phyloP scores from a whole-genome alignment of 768 basidiomycete genomes.

The Myochromella boudieri region DNA sequence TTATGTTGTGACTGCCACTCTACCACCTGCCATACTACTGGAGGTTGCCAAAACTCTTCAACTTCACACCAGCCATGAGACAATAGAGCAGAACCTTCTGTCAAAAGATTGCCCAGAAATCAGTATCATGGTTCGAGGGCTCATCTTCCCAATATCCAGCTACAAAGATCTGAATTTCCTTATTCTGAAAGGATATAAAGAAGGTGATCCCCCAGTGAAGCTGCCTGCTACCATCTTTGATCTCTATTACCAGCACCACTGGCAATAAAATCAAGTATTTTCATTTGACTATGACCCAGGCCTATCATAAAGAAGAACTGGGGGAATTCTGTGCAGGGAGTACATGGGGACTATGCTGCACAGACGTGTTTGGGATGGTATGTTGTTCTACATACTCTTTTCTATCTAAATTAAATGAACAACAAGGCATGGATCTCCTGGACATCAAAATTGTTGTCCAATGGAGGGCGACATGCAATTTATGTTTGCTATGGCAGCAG shows the following conservation, averaged over 20 bases:
- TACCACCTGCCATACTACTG: background rate
- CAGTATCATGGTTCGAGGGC: constrained; percentile 5
- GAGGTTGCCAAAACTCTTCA: background rate
- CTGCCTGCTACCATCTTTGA: constrained; percentile 1
- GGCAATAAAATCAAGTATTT: constrained; percentile 3
- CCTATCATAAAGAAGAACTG: background rate
- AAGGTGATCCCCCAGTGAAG: background rate
- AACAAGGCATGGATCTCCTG: constrained; percentile 34
- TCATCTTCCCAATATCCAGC: background rate
- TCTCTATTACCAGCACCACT: background rate
- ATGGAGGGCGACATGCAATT: constrained; percentile 22
- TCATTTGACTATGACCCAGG: constrained; percentile 2
- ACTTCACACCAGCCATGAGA: too few relatives aligned
- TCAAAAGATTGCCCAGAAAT: constrained; percentile 6
- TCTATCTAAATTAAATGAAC: background rate
- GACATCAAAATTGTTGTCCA: constrained; percentile 35
- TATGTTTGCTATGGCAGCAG: constrained; percentile 31
- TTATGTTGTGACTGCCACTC: too few relatives aligned
- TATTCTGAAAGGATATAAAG: background rate
- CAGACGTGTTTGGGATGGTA: constrained; percentile 38
- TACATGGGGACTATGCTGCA: too few relatives aligned
- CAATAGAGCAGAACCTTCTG: background rate
- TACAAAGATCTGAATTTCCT: background rate
- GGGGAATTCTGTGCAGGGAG: background rate
- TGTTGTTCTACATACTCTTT: constrained; percentile 8